Evolutionary conservation across 176 grass and related monocot species (phyloP), one percentile per base, ranked within the genome.

Genomic region (Musa troglodytarum): DNA sequence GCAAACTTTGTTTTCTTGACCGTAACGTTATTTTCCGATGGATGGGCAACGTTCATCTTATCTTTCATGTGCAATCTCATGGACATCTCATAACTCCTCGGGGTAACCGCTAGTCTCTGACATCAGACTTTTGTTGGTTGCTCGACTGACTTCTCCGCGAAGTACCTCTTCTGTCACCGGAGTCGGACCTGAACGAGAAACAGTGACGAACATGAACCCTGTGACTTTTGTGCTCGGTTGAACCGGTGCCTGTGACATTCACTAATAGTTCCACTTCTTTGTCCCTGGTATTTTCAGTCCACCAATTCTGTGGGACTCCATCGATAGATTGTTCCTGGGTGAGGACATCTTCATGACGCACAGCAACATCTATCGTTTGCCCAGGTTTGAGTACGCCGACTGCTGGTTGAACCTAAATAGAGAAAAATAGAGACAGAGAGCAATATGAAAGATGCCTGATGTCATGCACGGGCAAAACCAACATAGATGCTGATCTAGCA

Each of bases 221-320:
- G 78, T 97, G 90, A 1, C 69, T 87, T 68, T 58, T 90, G 53
- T 78, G 85, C 28, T 87, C 72, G 1, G 90, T 91, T 28, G 94
- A 91, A 28, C 83, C 80, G 63, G 83, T 86, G 55, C 94, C 90
- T 22, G 82, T 85, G 65, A 97, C 69, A 63, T 80, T 93, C 76
- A 93, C 65, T 67, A 20, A 76, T 53, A 97, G 81, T 34, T 89
- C 57, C 49, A 82, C 80, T 76, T 93, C 90, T 77, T 91, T 91
- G 53, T 97, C 90, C 69, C 90, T 83, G 3, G 88, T 93, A 67
- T 93, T 88, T 80, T 93, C 94, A 17, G 87, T 87, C 94, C 94
- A 93, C 87, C 84, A 93, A 53, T 87, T 93, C 73, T 91, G 94
- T n/a, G 94, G 94, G 81, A 91, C 87, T 50, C 94, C 94, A 28